A percentile compares a stretch with the other conserved stretches of the same genome.
These are phyloP conservation scores for Fusarium lyarnte DNA, from an alignment of 2,329 filamentous ascomycete genomes.

Conservation along the genomic window DNA sequence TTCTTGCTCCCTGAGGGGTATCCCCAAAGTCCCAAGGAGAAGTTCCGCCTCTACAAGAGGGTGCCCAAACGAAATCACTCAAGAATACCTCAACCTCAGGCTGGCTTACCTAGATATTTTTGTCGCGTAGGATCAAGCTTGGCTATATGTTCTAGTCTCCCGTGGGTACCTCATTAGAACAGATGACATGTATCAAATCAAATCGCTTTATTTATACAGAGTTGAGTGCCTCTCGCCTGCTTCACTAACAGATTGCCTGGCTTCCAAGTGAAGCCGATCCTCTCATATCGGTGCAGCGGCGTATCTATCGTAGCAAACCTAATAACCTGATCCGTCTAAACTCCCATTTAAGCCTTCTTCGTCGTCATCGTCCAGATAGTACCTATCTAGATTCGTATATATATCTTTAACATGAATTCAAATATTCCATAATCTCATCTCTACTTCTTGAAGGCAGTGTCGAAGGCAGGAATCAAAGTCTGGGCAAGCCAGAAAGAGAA, in stretches of 20 bases:
- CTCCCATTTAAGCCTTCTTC: constrained; percentile 19
- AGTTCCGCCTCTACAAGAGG: not conserved
- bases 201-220: constrained; percentile 46
- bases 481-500: constrained; percentile 99
- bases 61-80: not conserved
- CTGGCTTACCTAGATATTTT: not conserved
- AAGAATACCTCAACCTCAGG: not conserved
- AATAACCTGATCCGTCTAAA: constrained; percentile 38
- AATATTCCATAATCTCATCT: not conserved
- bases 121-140: not conserved
- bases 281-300: constrained; percentile 20
- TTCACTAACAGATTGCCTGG: constrained; percentile 6
- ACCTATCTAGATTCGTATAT: constrained; percentile 32
- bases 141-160: not conserved
- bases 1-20: no score
- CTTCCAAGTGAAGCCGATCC: constrained; percentile 19
- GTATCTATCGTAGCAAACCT: constrained; percentile 39
- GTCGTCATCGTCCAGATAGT: constrained; percentile 15
- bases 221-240: constrained; percentile 40
- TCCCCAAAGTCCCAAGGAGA: not conserved
- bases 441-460: constrained; percentile 53
- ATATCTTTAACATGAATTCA: constrained; percentile 21
- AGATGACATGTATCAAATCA: constrained; percentile 38
- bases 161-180: not conserved
- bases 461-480: constrained; percentile 95